A percentile compares a stretch with the other conserved stretches of the same genome.
These are phyloP conservation scores for Musa beccarii DNA, from an alignment of 176 grass and related monocot genomes.

Conservation along the genomic window DNA sequence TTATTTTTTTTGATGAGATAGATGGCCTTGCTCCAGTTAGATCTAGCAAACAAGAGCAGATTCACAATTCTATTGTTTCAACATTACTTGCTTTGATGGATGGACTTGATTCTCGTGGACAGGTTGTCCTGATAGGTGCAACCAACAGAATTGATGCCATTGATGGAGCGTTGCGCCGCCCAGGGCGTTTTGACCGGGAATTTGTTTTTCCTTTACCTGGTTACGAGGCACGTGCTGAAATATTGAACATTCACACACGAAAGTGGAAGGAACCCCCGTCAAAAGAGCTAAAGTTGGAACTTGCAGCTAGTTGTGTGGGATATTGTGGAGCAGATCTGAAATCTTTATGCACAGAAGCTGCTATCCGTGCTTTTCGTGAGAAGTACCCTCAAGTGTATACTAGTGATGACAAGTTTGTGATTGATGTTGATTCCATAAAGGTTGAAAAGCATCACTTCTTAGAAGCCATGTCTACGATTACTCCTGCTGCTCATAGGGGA, in stretches of 20 bases:
- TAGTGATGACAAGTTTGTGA: slow-evolving; percentile 97
- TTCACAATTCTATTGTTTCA: slow-evolving; percentile 99
- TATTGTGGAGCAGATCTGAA: slow-evolving; percentile 99
- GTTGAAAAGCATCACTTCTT: slow-evolving; percentile 90
- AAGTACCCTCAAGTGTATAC: slow-evolving; percentile 99
- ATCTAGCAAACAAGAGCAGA: slow-evolving; percentile 99
- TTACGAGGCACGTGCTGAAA: slow-evolving; percentile 83
- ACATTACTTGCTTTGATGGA: slow-evolving; percentile 99
- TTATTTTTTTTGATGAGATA: slow-evolving; percentile 99
- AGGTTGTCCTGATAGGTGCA: slow-evolving; percentile 99
- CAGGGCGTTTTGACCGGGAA: slow-evolving; percentile 96
- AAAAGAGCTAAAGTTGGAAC: slow-evolving; percentile 79
- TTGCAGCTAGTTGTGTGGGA: slow-evolving; percentile 92
- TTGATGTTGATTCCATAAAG: slow-evolving; percentile 81
- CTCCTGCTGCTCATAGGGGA: slow-evolving; percentile 88
- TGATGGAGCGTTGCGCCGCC: slow-evolving; percentile 92
- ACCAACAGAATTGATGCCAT: slow-evolving; percentile 99
- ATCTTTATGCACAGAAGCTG: slow-evolving; percentile 95
- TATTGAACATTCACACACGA: slow-evolving; percentile 92
- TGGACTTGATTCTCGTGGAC: slow-evolving; percentile 93
- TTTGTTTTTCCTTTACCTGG: slow-evolving; percentile 95
- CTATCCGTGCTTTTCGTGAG: slow-evolving; percentile 91
- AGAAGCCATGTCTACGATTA: slow-evolving; percentile 98
- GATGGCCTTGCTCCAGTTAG: slow-evolving; percentile 98
- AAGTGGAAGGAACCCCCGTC: slow-evolving; percentile 92